Evolutionary conservation across 768 basidiomycete genomes (phyloP).

Genomic region (Daedaleopsis nitida): DNA sequence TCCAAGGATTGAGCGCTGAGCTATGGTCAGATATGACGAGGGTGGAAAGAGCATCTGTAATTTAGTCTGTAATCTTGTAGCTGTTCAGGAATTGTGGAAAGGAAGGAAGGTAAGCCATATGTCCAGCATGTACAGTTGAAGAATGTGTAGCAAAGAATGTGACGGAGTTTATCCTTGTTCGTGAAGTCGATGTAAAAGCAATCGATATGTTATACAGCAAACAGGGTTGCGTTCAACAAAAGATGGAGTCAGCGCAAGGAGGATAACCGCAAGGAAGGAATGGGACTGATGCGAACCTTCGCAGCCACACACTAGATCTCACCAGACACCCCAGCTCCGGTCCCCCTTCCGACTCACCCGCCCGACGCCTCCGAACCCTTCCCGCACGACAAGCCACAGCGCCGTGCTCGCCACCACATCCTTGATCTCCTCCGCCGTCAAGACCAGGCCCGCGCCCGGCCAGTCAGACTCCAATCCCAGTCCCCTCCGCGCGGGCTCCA

Average conservation of each 20-base stretch:
- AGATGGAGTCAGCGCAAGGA: no score
- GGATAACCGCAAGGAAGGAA: no score
- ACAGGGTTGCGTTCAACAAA: no score
- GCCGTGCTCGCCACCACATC: conserved; percentile 87
- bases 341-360: conserved; percentile 77
- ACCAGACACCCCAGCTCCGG: conserved; percentile 62
- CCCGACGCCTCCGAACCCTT: conserved; percentile 90
- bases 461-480: neutral
- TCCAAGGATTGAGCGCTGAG: conserved; percentile 18
- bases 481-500: conserved; percentile 6
- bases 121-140: no score
- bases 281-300: no score
- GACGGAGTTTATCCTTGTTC: no score
- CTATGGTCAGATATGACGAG: neutral
- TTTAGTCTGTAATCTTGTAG: neutral
- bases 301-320: neutral
- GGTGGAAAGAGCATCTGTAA: neutral
- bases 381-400: conserved; percentile 89
- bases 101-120: no score
- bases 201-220: no score
- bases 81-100: no score
- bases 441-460: conserved; percentile 45
- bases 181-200: no score
- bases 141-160: no score
- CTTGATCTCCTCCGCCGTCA: conserved; percentile 93